A percentile compares a stretch with the other conserved stretches of the same genome.
These are phyloP conservation scores for Termitomyces sp. DNA, from an alignment of 768 basidiomycete species.

Conservation along the genomic window DNA sequence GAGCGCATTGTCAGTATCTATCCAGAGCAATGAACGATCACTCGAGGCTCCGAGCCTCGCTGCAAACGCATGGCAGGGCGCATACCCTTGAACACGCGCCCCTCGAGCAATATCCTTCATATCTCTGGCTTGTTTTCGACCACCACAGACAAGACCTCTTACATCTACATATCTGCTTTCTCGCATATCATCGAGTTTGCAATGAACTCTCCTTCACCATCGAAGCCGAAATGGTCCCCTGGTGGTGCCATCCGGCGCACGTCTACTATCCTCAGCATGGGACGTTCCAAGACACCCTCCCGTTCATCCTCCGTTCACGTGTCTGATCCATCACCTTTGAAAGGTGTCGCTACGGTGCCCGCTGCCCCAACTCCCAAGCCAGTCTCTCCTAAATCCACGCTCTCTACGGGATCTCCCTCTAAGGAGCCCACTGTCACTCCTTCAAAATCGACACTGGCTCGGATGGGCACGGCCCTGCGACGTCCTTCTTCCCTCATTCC, in stretches of 20 bases:
- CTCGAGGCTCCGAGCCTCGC: constrained; percentile 5
- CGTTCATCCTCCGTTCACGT: constrained; percentile 4
- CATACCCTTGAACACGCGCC: constrained; percentile 8
- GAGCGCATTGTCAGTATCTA: not conserved
- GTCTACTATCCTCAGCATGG: constrained; percentile 7
- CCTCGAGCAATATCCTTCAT: constrained; percentile 1
- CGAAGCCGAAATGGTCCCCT: constrained; percentile 10
- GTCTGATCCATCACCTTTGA: constrained; percentile 1
- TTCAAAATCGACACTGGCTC: constrained; percentile 7
- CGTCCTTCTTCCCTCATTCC: constrained; percentile 9
- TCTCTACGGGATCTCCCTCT: constrained; percentile 1
- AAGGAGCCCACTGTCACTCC: constrained; percentile 5
- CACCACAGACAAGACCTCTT: constrained; percentile 6
- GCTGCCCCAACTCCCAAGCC: constrained; percentile 1
- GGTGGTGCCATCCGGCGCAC: constrained; percentile 7
- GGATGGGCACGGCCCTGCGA: constrained; percentile 5
- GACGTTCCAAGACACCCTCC: constrained; percentile 8
- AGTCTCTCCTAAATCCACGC: constrained; percentile 1
- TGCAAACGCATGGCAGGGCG: constrained; percentile 5
- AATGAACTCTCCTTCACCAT: constrained; percentile 6
- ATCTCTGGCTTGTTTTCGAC: constrained; percentile 5
- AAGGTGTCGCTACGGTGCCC: not conserved
- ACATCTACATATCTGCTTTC: not conserved
- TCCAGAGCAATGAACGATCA: constrained; percentile 1
- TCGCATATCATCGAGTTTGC: not conserved